Conservation (phyloP, 352 stramenopile genomes). For the Nothophytophthora sp. region DNA sequence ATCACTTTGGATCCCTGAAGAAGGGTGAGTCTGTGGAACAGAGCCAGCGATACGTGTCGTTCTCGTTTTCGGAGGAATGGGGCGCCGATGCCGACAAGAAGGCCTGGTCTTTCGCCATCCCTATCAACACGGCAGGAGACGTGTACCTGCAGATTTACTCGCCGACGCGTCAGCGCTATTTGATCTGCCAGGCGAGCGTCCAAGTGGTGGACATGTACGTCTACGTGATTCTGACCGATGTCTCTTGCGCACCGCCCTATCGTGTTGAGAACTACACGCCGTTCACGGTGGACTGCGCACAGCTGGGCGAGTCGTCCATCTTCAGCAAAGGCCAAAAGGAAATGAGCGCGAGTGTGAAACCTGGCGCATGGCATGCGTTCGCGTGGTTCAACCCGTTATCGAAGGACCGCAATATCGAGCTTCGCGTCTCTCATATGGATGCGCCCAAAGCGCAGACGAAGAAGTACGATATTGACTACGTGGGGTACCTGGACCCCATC, state of each 20-base stretch:
- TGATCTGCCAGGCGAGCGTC: constrained; percentile 85
- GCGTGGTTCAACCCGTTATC: constrained; percentile 86
- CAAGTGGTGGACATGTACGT: constrained; percentile 90
- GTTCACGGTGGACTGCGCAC: constrained; percentile 73
- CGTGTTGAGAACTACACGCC: constrained; percentile 90
- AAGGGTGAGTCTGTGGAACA: constrained; percentile 58
- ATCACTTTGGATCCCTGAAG: constrained; percentile 81
- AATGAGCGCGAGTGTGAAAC: constrained; percentile 47
- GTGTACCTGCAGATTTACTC: constrained; percentile 85
- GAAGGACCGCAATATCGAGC: constrained; percentile 81
- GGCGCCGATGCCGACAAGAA: constrained; percentile 42
- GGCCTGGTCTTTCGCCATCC: constrained; percentile 81
- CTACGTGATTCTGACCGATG: constrained; percentile 85
- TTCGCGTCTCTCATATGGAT: constrained; percentile 57
- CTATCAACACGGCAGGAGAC: constrained; percentile 77
- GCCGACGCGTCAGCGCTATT: constrained; percentile 60
- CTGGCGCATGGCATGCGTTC: constrained; percentile 78
- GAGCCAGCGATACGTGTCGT: constrained; percentile 77
- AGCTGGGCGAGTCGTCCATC: constrained; percentile 67
- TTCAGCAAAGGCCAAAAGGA: constrained; percentile 66
- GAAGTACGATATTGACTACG: constrained; percentile 84
- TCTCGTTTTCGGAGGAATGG: constrained; percentile 79
- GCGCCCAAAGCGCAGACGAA: constrained; percentile 57
- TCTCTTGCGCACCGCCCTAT: constrained; percentile 78
- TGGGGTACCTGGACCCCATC: constrained; percentile 75